Base-by-base conservation (phyloP, 192 early-diverging fungal species). In the Coemansia sp. region DNA sequence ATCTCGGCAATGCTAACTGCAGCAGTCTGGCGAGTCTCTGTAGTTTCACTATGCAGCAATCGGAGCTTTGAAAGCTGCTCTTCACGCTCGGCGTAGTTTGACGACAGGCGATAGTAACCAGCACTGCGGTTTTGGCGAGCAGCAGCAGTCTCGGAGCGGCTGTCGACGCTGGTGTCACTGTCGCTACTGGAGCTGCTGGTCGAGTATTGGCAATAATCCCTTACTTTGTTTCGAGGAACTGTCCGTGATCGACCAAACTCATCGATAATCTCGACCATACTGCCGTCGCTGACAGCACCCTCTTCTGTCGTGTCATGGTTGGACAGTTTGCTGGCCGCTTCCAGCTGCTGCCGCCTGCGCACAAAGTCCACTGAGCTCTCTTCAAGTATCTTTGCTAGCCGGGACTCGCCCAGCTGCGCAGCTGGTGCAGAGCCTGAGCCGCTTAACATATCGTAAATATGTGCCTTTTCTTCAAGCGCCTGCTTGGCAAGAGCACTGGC, bases 341-440 rank as follows among this genome's bases (percentile, higher is more conserved):
- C 22, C 35, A 55, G 60, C 29, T 57, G 35, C 37, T 41, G 27
- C 50, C 62, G 63, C 48, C 65, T 67, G 60, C 61, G 39, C 12
- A 60, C 64, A 74, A 80, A 80, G 49, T 80, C 77, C 22, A 80
- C 72, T 12, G 77, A 62, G 68, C 68, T 67, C 52, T 80, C 72
- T 2, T 74, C 72, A 0, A 80, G 61, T 35, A 80, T 80, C 43
- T 48, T 50, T 14, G 52, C 41, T 15, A 77, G 67, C 10, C 50
- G 61, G 5, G 58, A 27, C 14, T 65, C 75, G 32, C 65, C 75
- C 19, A 77, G 54, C 19, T 58, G 57, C 8, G 43, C 63, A 15
- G 24, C 23, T 8, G 24, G 19, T 23, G 57, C 2, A n/a, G 38
- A 35, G n/a, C 25, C 61, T 2, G 14, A 32, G 15, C 52, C 60